Conservation (phyloP, 1,139 yeast species). For the Yamadazyma triangularis region DNA sequence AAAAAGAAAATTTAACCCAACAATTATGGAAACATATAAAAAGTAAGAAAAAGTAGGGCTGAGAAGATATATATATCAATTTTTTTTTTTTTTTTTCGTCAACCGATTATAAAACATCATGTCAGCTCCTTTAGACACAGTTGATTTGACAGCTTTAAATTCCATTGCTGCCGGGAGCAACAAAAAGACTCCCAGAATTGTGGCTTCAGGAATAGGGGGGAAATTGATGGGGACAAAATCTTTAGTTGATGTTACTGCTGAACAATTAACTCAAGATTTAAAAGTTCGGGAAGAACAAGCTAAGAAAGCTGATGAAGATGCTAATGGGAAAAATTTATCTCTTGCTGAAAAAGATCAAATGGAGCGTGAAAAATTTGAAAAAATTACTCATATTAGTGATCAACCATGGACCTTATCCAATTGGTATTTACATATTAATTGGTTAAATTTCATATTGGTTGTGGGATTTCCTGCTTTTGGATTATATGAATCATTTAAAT, state of each 20-base stretch:
- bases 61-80: neutral
- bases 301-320: neutral
- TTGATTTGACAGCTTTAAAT: conserved; percentile 71
- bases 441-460: conserved; percentile 86
- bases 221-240: conserved; percentile 75
- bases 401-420: conserved; percentile 82
- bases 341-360: conserved; percentile 53
- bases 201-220: conserved; percentile 76
- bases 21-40: no score
- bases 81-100: no score
- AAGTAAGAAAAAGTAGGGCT: no score
- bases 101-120: no score
- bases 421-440: conserved; percentile 87
- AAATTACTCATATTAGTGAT: conserved; percentile 73
- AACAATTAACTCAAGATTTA: conserved; percentile 52
- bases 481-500: conserved; percentile 39
- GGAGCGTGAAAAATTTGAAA: conserved; percentile 44
- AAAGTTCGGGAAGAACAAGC: conserved; percentile 19
- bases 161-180: conserved; percentile 88
- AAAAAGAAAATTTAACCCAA: neutral
- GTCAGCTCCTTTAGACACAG: conserved; percentile 39
- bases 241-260: conserved; percentile 63
- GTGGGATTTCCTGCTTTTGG: conserved; percentile 69
- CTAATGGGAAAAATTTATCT: conserved; percentile 2
- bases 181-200: conserved; percentile 64